A percentile compares a stretch with the other conserved stretches of the same genome.
phyloP scores from a whole-genome alignment of 1,284 basidiomycete genomes.

The Stygiomarasmius scandens region DNA sequence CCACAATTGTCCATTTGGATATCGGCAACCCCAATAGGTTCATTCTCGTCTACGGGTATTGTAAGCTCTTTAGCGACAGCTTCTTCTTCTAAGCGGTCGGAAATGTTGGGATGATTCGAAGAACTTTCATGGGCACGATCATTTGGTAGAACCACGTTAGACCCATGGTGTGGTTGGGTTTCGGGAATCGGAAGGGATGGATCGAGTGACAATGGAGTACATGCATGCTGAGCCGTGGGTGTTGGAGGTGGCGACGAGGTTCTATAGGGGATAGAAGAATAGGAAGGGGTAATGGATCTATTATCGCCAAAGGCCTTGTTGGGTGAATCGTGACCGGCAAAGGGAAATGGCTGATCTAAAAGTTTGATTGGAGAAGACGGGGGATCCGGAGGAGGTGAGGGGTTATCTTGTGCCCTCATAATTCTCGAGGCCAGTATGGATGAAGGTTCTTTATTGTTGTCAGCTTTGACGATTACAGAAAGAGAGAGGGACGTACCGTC shows the following conservation, averaged over 20 bases:
- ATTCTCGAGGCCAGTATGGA: constrained; percentile 65
- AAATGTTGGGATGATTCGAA: not conserved
- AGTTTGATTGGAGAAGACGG: not conserved
- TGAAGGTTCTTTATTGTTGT: constrained; percentile 54
- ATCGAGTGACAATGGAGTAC: no score
- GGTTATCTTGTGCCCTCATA: constrained; percentile 69
- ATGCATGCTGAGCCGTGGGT: not conserved
- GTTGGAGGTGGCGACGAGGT: not conserved
- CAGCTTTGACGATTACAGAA: constrained; percentile 8
- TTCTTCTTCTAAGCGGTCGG: not conserved
- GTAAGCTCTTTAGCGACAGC: constrained; percentile 17
- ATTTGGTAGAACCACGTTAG: not conserved
- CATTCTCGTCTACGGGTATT: not conserved
- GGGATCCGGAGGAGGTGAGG: constrained; percentile 64
- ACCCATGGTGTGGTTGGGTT: not conserved
- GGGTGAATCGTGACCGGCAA: not conserved
- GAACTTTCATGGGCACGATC: not conserved
- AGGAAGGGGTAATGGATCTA: not conserved
- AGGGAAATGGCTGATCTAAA: not conserved
- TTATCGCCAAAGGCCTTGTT: not conserved
- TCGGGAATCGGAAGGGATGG: not conserved
- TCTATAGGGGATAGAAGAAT: not conserved
- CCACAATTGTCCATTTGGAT: not conserved
- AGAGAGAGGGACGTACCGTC: constrained; percentile 11
- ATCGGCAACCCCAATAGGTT: not conserved